Conservation (phyloP, 129 eudicot species). For the Arctium minus region DNA sequence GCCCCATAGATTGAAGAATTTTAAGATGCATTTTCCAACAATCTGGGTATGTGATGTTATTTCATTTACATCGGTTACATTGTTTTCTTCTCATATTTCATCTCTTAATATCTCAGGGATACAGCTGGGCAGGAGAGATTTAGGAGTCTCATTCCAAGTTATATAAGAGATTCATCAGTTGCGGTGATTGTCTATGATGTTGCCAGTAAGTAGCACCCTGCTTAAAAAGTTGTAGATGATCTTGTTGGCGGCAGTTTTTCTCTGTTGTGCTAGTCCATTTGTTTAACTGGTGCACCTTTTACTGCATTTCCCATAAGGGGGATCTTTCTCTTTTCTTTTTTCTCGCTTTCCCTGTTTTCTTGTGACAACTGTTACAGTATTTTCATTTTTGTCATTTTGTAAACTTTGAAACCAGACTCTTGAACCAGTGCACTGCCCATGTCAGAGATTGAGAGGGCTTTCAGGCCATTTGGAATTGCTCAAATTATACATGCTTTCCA, state of each 20-base stretch:
- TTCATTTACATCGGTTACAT: background rate
- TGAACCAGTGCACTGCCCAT: background rate
- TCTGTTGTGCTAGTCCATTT: background rate
- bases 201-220: conserved; percentile 57
- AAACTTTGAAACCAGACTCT: background rate
- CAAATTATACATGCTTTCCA: background rate
- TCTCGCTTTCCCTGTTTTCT: background rate
- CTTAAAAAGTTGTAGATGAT: background rate
- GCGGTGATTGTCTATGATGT: conserved; percentile 85
- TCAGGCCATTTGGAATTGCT: background rate
- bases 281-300: background rate
- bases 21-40: background rate
- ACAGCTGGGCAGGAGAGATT: conserved; percentile 96
- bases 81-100: background rate
- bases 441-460: background rate
- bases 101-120: conserved; percentile 52
- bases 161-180: conserved; percentile 87
- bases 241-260: background rate
- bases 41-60: background rate
- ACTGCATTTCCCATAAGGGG: background rate
- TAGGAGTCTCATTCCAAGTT: conserved; percentile 91
- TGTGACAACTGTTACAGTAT: background rate
- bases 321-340: background rate
- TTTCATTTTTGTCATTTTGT: background rate
- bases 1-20: background rate